A percentile compares a stretch with the other conserved stretches of the same genome.
Evolutionary conservation across 306 rosid species (phyloP).

Genomic region (Malus sieversii): DNA sequence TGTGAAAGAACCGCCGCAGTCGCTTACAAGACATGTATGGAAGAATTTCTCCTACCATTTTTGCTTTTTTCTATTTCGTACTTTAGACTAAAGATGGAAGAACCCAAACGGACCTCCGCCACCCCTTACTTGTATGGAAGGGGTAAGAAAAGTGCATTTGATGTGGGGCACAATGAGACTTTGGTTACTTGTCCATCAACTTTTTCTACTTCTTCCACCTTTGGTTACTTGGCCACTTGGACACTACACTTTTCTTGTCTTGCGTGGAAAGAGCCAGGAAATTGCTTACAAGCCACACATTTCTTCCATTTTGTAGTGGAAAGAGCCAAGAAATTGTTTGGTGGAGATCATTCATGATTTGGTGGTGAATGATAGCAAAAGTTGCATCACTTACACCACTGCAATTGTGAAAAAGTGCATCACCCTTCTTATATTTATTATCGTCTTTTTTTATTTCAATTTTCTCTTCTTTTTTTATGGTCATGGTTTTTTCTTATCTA

Average conservation of each 20-base stretch:
- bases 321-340: neutral
- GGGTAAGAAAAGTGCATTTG: neutral
- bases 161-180: neutral
- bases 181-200: neutral
- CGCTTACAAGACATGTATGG: no score
- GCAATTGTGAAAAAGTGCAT: neutral
- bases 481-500: neutral
- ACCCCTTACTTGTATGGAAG: neutral
- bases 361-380: constrained; percentile 9
- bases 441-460: neutral
- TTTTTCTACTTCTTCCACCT: neutral
- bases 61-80: neutral
- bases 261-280: neutral
- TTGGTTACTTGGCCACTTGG: neutral
- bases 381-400: neutral
- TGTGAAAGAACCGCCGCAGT: no score
- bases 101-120: neutral
- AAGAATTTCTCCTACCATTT: no score
- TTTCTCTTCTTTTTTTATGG: neutral
- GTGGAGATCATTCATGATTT: neutral
- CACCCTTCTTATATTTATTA: neutral
- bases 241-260: neutral
- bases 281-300: neutral
- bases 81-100: neutral
- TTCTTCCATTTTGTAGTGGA: neutral